A percentile compares a stretch with the other conserved stretches of the same genome.
These are phyloP conservation scores for Eimeria maxima DNA, from an alignment of 169 alveolate genomes.

Conservation along the genomic window DNA sequence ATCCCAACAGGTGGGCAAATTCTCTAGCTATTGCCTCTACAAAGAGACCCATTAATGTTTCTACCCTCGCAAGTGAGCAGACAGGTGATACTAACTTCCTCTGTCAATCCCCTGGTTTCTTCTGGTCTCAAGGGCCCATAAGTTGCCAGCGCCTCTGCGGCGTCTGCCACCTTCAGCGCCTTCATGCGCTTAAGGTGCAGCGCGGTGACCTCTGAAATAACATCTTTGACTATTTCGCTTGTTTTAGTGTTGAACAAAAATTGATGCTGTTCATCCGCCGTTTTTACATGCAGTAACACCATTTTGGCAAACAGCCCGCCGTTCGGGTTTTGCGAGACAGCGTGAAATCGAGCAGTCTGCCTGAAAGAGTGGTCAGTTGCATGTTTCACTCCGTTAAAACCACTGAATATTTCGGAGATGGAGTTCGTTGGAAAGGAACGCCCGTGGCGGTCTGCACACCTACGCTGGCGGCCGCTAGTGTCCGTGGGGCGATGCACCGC, in stretches of 20 bases:
- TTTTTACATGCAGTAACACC: slow-evolving; percentile 96
- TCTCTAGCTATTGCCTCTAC: background rate
- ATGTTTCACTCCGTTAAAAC: background rate
- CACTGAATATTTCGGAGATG: background rate
- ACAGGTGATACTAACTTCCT: slow-evolving; percentile 87
- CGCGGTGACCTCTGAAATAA: slow-evolving; percentile 88
- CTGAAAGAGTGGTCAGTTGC: background rate
- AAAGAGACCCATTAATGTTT: background rate
- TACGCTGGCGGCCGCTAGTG: background rate
- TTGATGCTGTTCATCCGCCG: slow-evolving; percentile 93
- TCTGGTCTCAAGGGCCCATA: slow-evolving; percentile 97
- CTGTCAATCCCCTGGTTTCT: slow-evolving; percentile 96
- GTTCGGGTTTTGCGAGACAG: background rate
- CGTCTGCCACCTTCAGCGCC: slow-evolving; percentile 91
- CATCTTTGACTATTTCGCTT: slow-evolving; percentile 89
- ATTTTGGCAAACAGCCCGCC: slow-evolving; percentile 78
- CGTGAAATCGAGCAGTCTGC: background rate
- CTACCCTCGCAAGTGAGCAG: background rate
- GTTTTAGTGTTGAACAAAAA: slow-evolving; percentile 93
- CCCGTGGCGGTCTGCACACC: background rate
- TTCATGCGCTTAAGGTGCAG: slow-evolving; percentile 92
- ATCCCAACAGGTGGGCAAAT: background rate
- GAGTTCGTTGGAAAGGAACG: background rate
- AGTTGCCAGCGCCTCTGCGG: slow-evolving; percentile 94
- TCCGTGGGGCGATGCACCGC: background rate